Conservation (phyloP, 169 alveolate genomes). For the Prorocentrum cordatum region DNA sequence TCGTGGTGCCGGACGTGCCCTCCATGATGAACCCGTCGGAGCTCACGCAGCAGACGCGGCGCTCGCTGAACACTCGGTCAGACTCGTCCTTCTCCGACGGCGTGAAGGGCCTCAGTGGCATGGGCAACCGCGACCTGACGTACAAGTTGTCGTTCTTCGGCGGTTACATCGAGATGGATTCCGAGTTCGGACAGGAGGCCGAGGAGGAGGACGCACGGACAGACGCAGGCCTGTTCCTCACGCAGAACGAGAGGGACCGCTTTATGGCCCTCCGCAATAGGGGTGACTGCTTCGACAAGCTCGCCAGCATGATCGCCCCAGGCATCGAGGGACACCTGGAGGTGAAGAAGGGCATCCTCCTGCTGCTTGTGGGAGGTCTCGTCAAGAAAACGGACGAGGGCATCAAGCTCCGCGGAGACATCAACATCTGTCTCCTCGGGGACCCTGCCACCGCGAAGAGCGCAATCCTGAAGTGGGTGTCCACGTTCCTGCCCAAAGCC, state of each 20-base stretch:
- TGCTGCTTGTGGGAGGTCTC: constrained; percentile 35
- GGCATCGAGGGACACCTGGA: constrained; percentile 29
- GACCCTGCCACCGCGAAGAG: constrained; percentile 64
- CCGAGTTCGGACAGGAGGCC: too few species aligned
- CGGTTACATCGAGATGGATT: constrained; percentile 18
- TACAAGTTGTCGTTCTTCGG: constrained; percentile 60
- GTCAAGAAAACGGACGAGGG: constrained; percentile 29
- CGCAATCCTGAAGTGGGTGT: constrained; percentile 41
- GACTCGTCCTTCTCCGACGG: constrained; percentile 33
- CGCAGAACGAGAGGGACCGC: too few species aligned
- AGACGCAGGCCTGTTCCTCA: too few species aligned
- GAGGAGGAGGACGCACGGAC: too few species aligned
- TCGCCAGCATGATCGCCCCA: constrained; percentile 39
- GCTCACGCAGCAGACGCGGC: neutral
- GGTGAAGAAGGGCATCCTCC: constrained; percentile 57
- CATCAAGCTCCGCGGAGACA: constrained; percentile 47
- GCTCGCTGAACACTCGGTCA: constrained; percentile 18
- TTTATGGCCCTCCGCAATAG: too few species aligned
- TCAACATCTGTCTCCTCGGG: constrained; percentile 50
- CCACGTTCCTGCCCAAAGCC: constrained; percentile 51
- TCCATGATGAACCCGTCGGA: constrained; percentile 42
- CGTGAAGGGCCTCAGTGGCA: constrained; percentile 15
- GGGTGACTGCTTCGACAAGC: constrained; percentile 27
- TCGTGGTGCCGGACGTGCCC: constrained; percentile 55
- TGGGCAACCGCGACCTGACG: constrained; percentile 51